Evolutionary conservation across 805 yeast genomes (phyloP).

Genomic region (Candida succiphila): DNA sequence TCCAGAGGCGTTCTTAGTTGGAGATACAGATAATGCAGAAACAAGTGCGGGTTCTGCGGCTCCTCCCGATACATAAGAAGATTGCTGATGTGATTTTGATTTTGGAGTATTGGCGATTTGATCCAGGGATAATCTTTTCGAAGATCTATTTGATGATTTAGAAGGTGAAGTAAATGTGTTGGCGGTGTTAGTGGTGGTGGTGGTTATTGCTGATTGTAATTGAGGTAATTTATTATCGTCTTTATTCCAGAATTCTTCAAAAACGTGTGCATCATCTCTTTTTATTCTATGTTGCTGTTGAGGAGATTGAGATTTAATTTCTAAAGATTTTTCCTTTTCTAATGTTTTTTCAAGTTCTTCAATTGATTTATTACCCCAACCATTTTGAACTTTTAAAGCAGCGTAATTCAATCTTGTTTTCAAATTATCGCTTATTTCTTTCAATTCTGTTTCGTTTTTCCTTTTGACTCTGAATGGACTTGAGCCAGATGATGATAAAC

Average conservation of each 20-base stretch:
- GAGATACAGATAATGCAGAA: constrained; percentile 16
- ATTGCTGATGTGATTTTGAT: too few relatives aligned
- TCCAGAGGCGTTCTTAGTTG: constrained; percentile 4
- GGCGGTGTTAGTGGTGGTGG: neutral
- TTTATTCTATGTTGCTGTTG: neutral
- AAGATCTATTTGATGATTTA: neutral
- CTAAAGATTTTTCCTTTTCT: constrained; percentile 5
- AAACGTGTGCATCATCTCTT: neutral
- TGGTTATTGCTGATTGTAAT: neutral
- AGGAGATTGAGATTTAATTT: too few relatives aligned
- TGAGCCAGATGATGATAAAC: constrained; percentile 2
- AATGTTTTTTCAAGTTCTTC: constrained; percentile 19
- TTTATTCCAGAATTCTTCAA: constrained; percentile 20
- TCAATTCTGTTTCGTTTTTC: constrained; percentile 22
- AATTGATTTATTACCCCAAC: constrained; percentile 21
- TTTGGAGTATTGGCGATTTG: constrained; percentile 20
- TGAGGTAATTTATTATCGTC: constrained; percentile 15
- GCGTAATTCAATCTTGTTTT: constrained; percentile 27
- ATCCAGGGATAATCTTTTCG: constrained; percentile 10
- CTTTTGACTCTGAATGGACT: constrained; percentile 17
- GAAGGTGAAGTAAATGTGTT: neutral
- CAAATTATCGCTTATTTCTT: constrained; percentile 25
- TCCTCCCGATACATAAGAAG: constrained; percentile 7
- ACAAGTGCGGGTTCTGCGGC: constrained; percentile 16
- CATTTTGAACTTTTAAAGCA: constrained; percentile 25